A percentile compares a stretch with the other conserved stretches of the same genome.
Evolutionary conservation across 2,329 filamentous ascomycete species (phyloP).

Genomic region (Fusarium redolens): DNA sequence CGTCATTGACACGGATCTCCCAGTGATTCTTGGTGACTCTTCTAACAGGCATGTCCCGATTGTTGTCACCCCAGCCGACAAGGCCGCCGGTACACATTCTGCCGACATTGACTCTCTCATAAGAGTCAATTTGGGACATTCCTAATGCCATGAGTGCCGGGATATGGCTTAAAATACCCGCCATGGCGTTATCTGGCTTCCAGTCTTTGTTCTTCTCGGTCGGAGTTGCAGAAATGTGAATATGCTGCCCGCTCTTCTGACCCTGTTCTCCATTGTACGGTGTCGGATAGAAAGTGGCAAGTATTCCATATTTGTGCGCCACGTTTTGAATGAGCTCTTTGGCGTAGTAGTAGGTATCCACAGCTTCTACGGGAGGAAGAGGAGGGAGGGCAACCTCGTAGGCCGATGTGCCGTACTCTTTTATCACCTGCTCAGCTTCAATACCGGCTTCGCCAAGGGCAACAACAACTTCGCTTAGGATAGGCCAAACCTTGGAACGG

Average conservation of each 20-base stretch:
- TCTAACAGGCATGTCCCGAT: slow-evolving; percentile 11
- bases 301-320: background rate
- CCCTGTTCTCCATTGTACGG: background rate
- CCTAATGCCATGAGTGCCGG: background rate
- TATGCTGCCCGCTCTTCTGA: slow-evolving; percentile 10
- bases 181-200: background rate
- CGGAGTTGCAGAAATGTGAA: slow-evolving; percentile 5
- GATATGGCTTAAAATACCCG: slow-evolving; percentile 2
- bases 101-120: background rate
- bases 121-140: slow-evolving; percentile 3
- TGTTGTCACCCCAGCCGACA: slow-evolving; percentile 11
- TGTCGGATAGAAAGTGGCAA: slow-evolving; percentile 15
- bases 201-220: background rate
- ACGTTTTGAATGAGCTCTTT: background rate
- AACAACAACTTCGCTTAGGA: background rate
- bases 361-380: background rate
- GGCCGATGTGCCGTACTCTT: slow-evolving; percentile 5
- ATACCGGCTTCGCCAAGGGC: background rate
- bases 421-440: background rate
- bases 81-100: slow-evolving; percentile 8
- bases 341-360: slow-evolving; percentile 3
- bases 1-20: slow-evolving; percentile 6
- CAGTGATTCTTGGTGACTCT: slow-evolving; percentile 9
- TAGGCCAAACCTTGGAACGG: background rate
- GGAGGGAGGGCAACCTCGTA: slow-evolving; percentile 10